These are phyloP conservation scores for Panaeolus papilionaceus DNA, from an alignment of 768 basidiomycete species.

Conservation along the genomic window DNA sequence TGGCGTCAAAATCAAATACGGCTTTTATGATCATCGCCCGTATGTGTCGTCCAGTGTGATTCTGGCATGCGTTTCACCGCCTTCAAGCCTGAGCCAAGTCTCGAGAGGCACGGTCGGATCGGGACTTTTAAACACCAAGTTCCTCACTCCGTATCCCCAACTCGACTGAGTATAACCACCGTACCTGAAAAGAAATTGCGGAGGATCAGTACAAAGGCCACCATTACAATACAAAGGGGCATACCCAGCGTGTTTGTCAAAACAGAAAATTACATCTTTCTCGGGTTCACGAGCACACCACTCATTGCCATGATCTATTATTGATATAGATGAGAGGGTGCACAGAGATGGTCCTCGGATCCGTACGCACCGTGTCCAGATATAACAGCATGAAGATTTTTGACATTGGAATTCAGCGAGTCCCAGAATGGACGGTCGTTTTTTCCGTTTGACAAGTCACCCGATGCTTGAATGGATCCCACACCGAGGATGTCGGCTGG, in stretches of 20 bases:
- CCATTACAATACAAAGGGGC: conserved; percentile 18
- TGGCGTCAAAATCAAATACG: no score
- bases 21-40: conserved; percentile 20
- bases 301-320: conserved; percentile 75
- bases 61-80: conserved; percentile 60
- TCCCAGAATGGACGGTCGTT: conserved; percentile 70
- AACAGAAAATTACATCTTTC: conserved; percentile 72
- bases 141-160: conserved; percentile 73
- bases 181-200: conserved; percentile 46
- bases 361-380: conserved; percentile 68
- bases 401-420: conserved; percentile 59
- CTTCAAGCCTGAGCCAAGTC: conserved; percentile 71
- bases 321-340: neutral
- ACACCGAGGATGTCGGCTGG: conserved; percentile 57
- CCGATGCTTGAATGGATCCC: conserved; percentile 69
- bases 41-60: conserved; percentile 55
- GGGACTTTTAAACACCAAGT: conserved; percentile 60
- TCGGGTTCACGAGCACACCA: conserved; percentile 76
- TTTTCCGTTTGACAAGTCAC: conserved; percentile 33
- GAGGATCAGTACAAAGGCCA: neutral
- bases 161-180: conserved; percentile 60
- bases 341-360: conserved; percentile 2
- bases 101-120: conserved; percentile 52
- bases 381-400: conserved; percentile 70
- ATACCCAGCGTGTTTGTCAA: conserved; percentile 78